Conservation (phyloP, 176 grass and related monocot genomes). For the Phyllostachys edulis region DNA sequence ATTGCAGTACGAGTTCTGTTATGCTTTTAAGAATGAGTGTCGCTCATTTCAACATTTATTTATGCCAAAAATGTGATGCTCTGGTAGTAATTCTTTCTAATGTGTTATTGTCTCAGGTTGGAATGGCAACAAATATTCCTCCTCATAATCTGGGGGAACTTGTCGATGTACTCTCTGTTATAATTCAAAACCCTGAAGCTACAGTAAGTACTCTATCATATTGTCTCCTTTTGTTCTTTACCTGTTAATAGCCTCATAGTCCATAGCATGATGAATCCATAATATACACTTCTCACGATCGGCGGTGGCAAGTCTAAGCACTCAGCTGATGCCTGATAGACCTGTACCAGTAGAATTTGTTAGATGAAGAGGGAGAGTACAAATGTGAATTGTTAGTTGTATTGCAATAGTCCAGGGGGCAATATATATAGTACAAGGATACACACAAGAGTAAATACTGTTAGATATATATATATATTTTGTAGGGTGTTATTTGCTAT, state of each 20-base stretch:
- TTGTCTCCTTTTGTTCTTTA: constrained; percentile 5
- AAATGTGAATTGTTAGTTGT: too few species aligned
- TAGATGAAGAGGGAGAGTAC: too few species aligned
- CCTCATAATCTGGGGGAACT: constrained; percentile 95
- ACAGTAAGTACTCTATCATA: constrained; percentile 58
- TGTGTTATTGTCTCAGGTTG: constrained; percentile 59
- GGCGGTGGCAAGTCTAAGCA: neutral
- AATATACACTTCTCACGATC: neutral
- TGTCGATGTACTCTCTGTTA: constrained; percentile 83
- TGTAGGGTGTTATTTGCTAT: too few species aligned
- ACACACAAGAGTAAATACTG: too few species aligned
- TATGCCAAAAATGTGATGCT: neutral
- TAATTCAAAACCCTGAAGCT: constrained; percentile 88
- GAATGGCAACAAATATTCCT: constrained; percentile 99
- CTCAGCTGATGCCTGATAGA: neutral
- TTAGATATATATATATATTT: too few species aligned
- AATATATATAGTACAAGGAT: too few species aligned
- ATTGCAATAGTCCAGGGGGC: too few species aligned
- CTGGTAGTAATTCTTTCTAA: neutral
- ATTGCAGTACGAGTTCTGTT: constrained; percentile 65
- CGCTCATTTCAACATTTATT: constrained; percentile 10
- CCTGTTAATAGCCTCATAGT: constrained; percentile 19
- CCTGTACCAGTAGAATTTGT: neutral
- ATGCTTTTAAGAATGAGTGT: constrained; percentile 27
- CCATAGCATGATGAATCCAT: constrained; percentile 22